These are phyloP conservation scores for Oryza meyeriana DNA, from an alignment of 176 grass and related monocot genomes.

Conservation along the genomic window DNA sequence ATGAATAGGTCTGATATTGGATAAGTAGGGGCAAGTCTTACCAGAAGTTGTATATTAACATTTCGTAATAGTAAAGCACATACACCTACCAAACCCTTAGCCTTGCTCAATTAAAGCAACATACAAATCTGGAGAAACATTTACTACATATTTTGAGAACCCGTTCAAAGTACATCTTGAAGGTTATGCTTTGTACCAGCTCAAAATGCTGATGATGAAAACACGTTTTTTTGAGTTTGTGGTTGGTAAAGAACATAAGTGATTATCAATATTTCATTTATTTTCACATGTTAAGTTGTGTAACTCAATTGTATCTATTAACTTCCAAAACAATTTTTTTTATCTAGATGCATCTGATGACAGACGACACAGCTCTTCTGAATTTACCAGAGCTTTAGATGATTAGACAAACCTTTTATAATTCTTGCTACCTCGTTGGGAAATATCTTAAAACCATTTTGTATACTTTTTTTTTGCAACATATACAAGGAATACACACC, in stretches of 20 bases:
- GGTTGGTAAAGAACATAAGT: background rate
- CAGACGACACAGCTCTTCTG: background rate
- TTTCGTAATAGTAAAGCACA: background rate
- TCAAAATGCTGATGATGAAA: background rate
- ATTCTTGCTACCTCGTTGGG: background rate
- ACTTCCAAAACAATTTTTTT: slow-evolving; percentile 9
- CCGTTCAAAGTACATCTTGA: background rate
- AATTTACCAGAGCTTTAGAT: background rate
- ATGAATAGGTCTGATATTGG: background rate
- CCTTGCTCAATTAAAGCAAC: background rate
- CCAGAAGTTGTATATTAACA: background rate
- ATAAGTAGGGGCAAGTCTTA: background rate
- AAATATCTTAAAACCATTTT: background rate
- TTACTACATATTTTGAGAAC: too few species aligned
- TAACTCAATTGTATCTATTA: background rate
- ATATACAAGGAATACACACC: background rate
- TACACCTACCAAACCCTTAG: background rate
- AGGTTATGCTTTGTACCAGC: background rate
- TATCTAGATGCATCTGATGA: background rate
- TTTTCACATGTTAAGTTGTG: background rate
- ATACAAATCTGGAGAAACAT: background rate
- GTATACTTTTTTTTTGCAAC: background rate
- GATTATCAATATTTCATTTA: background rate
- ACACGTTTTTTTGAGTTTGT: background rate
- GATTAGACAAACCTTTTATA: background rate